Conservation (phyloP, 495 filamentous ascomycete species). For the Jackrogersella multiformis region DNA sequence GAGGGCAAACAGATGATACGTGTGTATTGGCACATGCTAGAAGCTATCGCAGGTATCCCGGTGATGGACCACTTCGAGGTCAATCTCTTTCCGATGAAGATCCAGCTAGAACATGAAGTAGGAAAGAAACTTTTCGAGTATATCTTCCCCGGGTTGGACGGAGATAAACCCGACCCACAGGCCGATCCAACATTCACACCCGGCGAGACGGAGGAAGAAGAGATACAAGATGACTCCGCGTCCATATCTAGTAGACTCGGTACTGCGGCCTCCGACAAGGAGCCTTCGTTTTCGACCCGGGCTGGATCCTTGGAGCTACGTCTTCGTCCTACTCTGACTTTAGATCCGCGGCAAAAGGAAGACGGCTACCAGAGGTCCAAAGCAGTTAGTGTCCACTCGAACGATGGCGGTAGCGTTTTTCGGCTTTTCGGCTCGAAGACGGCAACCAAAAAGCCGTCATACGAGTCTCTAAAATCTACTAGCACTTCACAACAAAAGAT, state of each 20-base stretch:
- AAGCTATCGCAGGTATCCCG: slow-evolving; percentile 96
- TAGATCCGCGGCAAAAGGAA: slow-evolving; percentile 57
- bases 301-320: slow-evolving; percentile 78
- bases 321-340: slow-evolving; percentile 77
- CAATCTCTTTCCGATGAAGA: slow-evolving; percentile 87
- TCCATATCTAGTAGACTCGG: slow-evolving; percentile 45
- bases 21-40: slow-evolving; percentile 96
- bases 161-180: slow-evolving; percentile 56
- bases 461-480: slow-evolving; percentile 68
- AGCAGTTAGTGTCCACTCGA: slow-evolving; percentile 58
- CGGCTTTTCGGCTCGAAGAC: slow-evolving; percentile 62
- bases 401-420: slow-evolving; percentile 61
- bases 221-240: slow-evolving; percentile 55
- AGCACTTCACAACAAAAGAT: slow-evolving; percentile 52
- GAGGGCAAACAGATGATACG: slow-evolving; percentile 77
- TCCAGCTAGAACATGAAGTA: slow-evolving; percentile 93
- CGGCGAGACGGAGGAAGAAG: slow-evolving; percentile 71
- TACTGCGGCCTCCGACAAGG: slow-evolving; percentile 47
- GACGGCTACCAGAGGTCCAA: slow-evolving; percentile 56
- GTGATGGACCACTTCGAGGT: slow-evolving; percentile 98
- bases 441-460: slow-evolving; percentile 69
- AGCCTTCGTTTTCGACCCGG: slow-evolving; percentile 59
- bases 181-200: slow-evolving; percentile 79
- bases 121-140: slow-evolving; percentile 97
- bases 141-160: slow-evolving; percentile 81